Evolutionary conservation across 192 early-diverging fungal genomes (phyloP).

Genomic region (Gigaspora rosea): DNA sequence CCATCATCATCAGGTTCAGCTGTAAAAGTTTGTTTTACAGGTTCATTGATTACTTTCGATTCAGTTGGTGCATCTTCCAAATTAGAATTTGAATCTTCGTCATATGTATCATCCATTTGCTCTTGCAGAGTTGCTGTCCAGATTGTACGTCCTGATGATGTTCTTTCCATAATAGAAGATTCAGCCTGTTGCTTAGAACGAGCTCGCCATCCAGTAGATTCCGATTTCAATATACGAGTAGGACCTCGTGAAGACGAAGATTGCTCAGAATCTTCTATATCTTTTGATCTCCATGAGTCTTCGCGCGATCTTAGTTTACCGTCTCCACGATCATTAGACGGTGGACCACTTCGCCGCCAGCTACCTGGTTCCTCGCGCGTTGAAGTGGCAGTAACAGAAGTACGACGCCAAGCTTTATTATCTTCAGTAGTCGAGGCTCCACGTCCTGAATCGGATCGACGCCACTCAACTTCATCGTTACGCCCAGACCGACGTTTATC

Average conservation of each 20-base stretch:
- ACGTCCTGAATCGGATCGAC: slow-evolving; percentile 4
- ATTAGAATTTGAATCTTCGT: neutral
- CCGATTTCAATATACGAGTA: slow-evolving; percentile 12
- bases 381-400: neutral
- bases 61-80: neutral
- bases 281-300: slow-evolving; percentile 8
- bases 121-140: neutral
- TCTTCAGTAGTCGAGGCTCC: neutral
- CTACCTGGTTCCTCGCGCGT: neutral
- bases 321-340: neutral
- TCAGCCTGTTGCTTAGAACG: slow-evolving; percentile 1
- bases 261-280: neutral
- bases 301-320: neutral
- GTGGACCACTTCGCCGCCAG: neutral
- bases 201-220: neutral
- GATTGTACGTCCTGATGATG: neutral
- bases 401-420: slow-evolving; percentile 1
- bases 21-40: neutral
- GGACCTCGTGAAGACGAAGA: neutral
- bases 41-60: neutral
- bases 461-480: neutral
- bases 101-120: slow-evolving; percentile 11
- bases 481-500: neutral
- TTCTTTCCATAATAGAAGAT: neutral
- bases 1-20: slow-evolving; percentile 23